Base-by-base conservation (phyloP, 257 asterid genomes). In the Solanum microdontum region DNA sequence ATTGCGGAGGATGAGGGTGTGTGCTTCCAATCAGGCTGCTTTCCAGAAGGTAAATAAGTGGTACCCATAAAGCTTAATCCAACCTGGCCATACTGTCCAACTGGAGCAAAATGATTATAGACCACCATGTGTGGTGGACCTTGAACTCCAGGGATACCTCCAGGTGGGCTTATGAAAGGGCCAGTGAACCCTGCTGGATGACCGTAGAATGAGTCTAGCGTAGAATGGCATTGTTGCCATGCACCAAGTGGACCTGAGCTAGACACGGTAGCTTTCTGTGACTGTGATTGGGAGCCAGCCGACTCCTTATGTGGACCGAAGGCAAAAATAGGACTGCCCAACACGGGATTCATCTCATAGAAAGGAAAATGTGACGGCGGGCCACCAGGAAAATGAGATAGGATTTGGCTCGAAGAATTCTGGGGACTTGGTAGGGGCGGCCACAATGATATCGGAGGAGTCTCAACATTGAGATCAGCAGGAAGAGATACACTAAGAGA, bases 61-160 rank as follows among this genome's bases (percentile, higher is more conserved):
- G 99, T 89, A 87, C 99, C 99, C 99, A 97, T 95, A 89, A 94
- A 96, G 93, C 99, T 96, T 93, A 97, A 91, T 89, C 99, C 99
- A 70, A 97, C 98, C 91, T 94, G 99, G 43, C 99, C 99, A 80
- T 93, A 97, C 87, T 95, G 99, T 88, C 98, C 98, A 86, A 95
- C 98, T 23, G 99, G 99, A 83, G 98, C 95, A 94, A 97, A 97
- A 93, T 96, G 99, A 88, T 97, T 96, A 82, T 96, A 97, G 82
- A 97, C 98, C 88, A 96, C 99, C 99, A 97, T 95, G 87, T 96
- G 99, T 2, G 99, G 98, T 37, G 96, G 94, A 21, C 96, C 98
- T 88, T 94, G 98, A 90, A 95, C 98, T 87, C 99, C 99, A 85
- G 95, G 93, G 86, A 96, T 94, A 64, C 96, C 94, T 86, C 98